Base-by-base conservation (phyloP, 2,329 filamentous ascomycete genomes). In the Fusarium chlamydosporum region DNA sequence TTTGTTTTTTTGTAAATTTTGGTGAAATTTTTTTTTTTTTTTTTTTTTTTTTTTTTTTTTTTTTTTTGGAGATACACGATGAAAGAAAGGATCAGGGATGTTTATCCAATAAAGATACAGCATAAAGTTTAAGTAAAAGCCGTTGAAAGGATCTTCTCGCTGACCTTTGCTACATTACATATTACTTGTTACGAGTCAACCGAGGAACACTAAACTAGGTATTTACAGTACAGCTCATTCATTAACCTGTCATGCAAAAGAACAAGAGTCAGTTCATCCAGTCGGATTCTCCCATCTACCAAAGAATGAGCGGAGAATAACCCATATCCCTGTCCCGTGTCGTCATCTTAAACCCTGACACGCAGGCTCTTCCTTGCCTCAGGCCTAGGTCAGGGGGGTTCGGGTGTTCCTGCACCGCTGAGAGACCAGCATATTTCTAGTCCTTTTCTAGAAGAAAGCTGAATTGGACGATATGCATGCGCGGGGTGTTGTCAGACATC, bases 391-490 rank as follows among this genome's bases (percentile, higher is more conserved):
- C 16, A 27, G 16, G 34, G 16, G 7, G 34, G 16, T 43, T 26
- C 26, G 26, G 42, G 42, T 37, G 38, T 34, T 34, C 27, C 53
- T 33, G 20, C 29, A 61, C 47, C 20, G 31, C 38, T n/a, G 10
- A 23, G 35, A 43, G 16, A 35, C 38, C 7, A 23, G 40, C 23
- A 7, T 40, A 15, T 55, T 74, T 74, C 70, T 71, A 68, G 65
- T 61, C 56, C 52, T 64, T 47, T 74, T 74, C 72, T 67, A 74
- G 72, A 74, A 74, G 56, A 53, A 47, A 23, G 23, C 27, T n/a
- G 23, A 51, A 20, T 37, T 27, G 45, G 2, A 27, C 29, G 33
- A 38, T 27, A 50, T 50, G 47, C 33, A 50, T 23, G 29, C 60
- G 52, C 53, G 56, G 64, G 51, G 42, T 31, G 29, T n/a, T 18